phyloP scores from a whole-genome alignment of 1,284 basidiomycete species.

The Thelephora terrestris region DNA sequence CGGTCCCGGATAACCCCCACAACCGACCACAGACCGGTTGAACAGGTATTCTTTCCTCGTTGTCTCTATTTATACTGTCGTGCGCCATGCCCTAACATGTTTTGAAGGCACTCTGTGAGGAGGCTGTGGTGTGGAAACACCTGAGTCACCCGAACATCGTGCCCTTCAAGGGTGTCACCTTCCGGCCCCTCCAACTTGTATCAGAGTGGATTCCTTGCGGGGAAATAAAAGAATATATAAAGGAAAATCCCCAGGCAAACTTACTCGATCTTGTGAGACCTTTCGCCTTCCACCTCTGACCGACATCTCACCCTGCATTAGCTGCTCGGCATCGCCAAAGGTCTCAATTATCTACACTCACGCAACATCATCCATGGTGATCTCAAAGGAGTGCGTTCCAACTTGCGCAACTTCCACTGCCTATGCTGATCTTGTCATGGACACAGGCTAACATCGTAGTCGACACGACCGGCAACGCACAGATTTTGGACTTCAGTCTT shows the following conservation, averaged over 20 bases:
- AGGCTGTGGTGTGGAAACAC: conserved; percentile 4
- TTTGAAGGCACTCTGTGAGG: neutral
- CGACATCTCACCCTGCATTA: neutral
- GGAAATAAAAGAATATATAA: neutral
- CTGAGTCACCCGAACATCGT: conserved; percentile 3
- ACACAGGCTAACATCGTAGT: conserved; percentile 5
- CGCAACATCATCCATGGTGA: no score
- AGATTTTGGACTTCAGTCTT: conserved; percentile 5
- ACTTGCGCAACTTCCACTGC: neutral
- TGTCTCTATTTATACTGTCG: neutral
- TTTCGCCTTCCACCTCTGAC: neutral
- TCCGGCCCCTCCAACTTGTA: neutral
- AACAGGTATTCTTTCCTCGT: neutral
- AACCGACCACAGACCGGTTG: neutral
- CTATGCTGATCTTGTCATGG: neutral
- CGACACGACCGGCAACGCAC: conserved; percentile 3
- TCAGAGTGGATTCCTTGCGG: neutral
- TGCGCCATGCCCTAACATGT: neutral
- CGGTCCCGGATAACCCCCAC: neutral
- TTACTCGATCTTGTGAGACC: neutral
- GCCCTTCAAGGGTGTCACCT: conserved; percentile 1
- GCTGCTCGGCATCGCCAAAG: conserved; percentile 7
- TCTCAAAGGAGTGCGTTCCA: no score
- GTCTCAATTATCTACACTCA: no score
- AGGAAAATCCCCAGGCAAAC: neutral